A percentile compares a stretch with the other conserved stretches of the same genome.
These are phyloP conservation scores for Dendrothele bispora DNA, from an alignment of 768 basidiomycete genomes.

Conservation along the genomic window DNA sequence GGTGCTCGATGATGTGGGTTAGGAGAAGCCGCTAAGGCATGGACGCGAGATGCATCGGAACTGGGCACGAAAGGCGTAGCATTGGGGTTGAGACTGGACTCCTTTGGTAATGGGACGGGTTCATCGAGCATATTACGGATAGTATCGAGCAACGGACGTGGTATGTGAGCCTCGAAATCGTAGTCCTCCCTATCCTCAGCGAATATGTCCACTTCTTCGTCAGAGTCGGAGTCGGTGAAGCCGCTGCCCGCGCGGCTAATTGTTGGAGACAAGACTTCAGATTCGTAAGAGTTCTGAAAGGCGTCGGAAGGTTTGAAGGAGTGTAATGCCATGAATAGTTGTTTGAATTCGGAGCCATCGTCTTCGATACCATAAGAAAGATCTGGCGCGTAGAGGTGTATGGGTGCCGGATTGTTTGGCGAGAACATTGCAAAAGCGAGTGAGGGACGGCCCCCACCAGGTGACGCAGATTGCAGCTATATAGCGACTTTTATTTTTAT, in stretches of 20 bases:
- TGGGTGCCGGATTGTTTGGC: too few relatives aligned
- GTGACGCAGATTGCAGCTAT: too few relatives aligned
- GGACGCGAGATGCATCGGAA: background rate
- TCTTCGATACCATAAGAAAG: too few relatives aligned
- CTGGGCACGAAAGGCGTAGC: constrained; percentile 2
- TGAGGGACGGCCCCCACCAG: too few relatives aligned
- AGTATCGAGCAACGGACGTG: background rate
- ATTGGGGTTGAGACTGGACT: constrained; percentile 1
- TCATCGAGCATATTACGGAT: constrained; percentile 4
- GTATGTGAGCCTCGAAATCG: constrained; percentile 6
- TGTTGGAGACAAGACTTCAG: background rate
- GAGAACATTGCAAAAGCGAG: too few relatives aligned
- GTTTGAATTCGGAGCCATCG: constrained; percentile 6
- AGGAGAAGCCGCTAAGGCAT: background rate
- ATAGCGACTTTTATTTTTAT: too few relatives aligned
- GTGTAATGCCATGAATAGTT: background rate
- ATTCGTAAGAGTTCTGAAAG: background rate
- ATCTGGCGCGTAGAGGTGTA: too few relatives aligned
- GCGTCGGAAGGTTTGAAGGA: background rate
- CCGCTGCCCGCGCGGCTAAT: background rate
- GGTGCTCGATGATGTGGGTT: background rate
- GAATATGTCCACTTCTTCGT: constrained; percentile 1
- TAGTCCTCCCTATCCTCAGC: constrained; percentile 3
- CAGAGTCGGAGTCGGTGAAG: background rate
- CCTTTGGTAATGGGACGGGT: background rate